phyloP scores from a whole-genome alignment of 306 rosid species.

The Casuarina cunninghamiana region DNA sequence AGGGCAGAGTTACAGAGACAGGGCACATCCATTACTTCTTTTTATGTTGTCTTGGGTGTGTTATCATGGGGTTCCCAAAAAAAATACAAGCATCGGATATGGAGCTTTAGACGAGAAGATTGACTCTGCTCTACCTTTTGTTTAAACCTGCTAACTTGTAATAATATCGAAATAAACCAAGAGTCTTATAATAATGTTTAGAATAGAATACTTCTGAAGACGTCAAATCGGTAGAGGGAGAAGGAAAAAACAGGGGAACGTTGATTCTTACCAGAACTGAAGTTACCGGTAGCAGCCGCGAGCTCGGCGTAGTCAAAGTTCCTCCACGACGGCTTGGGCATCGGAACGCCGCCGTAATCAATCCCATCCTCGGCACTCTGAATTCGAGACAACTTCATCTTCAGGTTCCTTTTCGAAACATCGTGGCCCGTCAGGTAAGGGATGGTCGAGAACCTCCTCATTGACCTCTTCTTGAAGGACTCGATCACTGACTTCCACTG shows the following conservation, averaged over 20 bases:
- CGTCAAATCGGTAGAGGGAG: no score
- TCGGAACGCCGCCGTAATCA: conserved; percentile 38
- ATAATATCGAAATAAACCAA: no score
- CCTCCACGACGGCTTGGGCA: conserved; percentile 76
- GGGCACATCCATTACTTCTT: no score
- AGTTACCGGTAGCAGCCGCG: conserved; percentile 63
- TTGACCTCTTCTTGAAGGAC: conserved; percentile 55
- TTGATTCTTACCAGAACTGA: conserved; percentile 51
- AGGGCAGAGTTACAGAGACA: no score
- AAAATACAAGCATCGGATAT: no score
- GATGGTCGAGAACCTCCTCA: conserved; percentile 49
- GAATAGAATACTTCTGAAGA: no score
- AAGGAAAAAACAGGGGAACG: not conserved
- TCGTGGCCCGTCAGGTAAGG: conserved; percentile 57
- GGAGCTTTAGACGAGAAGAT: no score
- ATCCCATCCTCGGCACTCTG: conserved; percentile 54
- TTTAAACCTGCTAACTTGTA: not conserved
- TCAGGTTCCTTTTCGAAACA: conserved; percentile 40
- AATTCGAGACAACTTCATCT: conserved; percentile 61
- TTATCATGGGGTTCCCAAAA: no score
- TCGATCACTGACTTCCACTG: conserved; percentile 69
- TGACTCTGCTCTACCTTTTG: no score
- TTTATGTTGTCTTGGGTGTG: no score
- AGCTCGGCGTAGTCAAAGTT: conserved; percentile 70
- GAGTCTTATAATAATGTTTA: no score